Evolutionary conservation across 352 stramenopile species (phyloP).

Genomic region (Nothophytophthora sp.): DNA sequence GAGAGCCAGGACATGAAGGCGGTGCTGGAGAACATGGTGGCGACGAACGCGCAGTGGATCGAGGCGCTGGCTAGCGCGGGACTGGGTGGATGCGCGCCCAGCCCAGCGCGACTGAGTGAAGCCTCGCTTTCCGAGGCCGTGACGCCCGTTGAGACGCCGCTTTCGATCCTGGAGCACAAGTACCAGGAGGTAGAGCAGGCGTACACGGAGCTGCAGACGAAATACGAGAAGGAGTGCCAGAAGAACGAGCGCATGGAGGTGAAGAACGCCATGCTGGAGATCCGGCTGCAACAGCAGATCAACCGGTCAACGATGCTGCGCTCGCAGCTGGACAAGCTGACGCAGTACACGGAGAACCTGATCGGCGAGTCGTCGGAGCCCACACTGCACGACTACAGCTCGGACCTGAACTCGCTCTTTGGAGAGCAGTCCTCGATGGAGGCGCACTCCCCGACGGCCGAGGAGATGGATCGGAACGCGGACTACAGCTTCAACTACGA

Average conservation of each 20-base stretch:
- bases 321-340: constrained; percentile 69
- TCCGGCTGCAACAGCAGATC: constrained; percentile 63
- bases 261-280: constrained; percentile 68
- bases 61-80: constrained; percentile 42
- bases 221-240: constrained; percentile 45
- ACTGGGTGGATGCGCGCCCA: constrained; percentile 13
- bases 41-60: constrained; percentile 75
- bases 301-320: constrained; percentile 64
- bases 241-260: constrained; percentile 54
- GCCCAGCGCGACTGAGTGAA: constrained; percentile 17
- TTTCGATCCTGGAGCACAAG: constrained; percentile 60
- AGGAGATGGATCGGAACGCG: constrained; percentile 32
- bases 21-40: constrained; percentile 68
- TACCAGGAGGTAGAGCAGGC: constrained; percentile 48
- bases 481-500: constrained; percentile 50
- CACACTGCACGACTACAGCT: constrained; percentile 46
- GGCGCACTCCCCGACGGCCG: constrained; percentile 35
- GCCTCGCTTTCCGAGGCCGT: constrained; percentile 25
- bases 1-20: constrained; percentile 72
- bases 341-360: constrained; percentile 68
- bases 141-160: constrained; percentile 11
- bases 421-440: constrained; percentile 39
- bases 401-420: constrained; percentile 52
- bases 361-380: constrained; percentile 60
- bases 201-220: constrained; percentile 55